A percentile compares a stretch with the other conserved stretches of the same genome.
phyloP scores from a whole-genome alignment of 257 asterid genomes.

The Scutellaria galericulata region DNA sequence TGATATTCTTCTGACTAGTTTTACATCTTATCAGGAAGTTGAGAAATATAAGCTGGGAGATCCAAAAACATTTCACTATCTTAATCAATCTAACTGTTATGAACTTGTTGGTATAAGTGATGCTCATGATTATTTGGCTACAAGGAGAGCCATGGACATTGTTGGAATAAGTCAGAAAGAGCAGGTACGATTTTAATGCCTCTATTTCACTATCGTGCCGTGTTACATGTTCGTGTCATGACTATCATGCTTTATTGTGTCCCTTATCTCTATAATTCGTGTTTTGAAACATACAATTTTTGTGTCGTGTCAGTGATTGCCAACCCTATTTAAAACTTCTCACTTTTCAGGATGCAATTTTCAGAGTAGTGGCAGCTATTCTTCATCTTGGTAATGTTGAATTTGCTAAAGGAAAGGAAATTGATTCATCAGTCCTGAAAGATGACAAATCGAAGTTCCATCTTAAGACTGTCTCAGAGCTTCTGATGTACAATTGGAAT shows the following conservation, averaged over 20 bases:
- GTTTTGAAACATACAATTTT: too few relatives aligned
- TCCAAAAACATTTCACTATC: conserved; percentile 87
- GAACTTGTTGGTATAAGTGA: conserved; percentile 89
- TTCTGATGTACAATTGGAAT: conserved; percentile 69
- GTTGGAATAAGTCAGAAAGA: conserved; percentile 92
- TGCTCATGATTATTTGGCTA: conserved; percentile 92
- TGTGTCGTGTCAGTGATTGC: too few relatives aligned
- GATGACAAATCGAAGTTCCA: conserved; percentile 91
- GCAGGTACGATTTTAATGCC: conserved; percentile 60
- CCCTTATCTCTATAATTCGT: too few relatives aligned
- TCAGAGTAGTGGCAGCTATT: conserved; percentile 94
- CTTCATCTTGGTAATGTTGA: conserved; percentile 95
- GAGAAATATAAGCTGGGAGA: conserved; percentile 83
- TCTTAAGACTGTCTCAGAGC: conserved; percentile 85
- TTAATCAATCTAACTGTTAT: conserved; percentile 84
- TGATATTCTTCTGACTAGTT: conserved; percentile 33
- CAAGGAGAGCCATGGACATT: conserved; percentile 97
- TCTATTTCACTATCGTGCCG: not conserved
- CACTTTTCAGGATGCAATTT: conserved; percentile 84
- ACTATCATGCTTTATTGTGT: too few relatives aligned
- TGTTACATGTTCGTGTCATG: too few relatives aligned
- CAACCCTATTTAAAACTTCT: conserved; percentile 27
- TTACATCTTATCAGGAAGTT: conserved; percentile 63
- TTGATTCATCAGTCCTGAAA: conserved; percentile 85
- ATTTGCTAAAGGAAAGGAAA: conserved; percentile 75